Conservation (phyloP, 768 basidiomycete species). For the Dacryopinax primogenitus region DNA sequence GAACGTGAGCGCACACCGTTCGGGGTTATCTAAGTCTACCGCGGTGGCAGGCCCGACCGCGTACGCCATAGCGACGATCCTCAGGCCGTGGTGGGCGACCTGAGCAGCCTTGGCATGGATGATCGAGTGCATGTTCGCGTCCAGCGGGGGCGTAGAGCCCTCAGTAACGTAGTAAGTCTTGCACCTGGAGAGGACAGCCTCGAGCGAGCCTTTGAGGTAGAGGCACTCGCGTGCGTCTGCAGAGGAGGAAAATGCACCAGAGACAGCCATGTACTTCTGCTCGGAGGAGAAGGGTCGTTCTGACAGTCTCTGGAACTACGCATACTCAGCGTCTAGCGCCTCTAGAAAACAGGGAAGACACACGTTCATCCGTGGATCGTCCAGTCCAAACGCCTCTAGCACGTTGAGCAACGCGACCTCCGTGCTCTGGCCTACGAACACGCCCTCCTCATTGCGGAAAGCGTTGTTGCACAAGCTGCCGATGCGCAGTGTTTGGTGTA, state of each 20-base stretch:
- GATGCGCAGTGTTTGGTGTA: constrained; percentile 63
- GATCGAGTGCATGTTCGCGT: constrained; percentile 49
- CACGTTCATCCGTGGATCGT: constrained; percentile 57
- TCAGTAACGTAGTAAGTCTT: constrained; percentile 82
- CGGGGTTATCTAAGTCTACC: constrained; percentile 14
- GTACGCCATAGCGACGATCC: constrained; percentile 87
- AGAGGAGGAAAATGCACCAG: constrained; percentile 45
- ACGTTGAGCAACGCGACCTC: constrained; percentile 86
- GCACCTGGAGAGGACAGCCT: constrained; percentile 73
- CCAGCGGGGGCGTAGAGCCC: constrained; percentile 71
- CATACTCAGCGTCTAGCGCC: not conserved
- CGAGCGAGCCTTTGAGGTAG: constrained; percentile 88
- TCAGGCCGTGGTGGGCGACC: constrained; percentile 61
- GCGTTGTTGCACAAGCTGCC: constrained; percentile 89
- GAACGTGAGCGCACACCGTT: constrained; percentile 46
- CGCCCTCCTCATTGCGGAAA: constrained; percentile 55
- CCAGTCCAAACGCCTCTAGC: constrained; percentile 47
- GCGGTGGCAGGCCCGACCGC: constrained; percentile 46
- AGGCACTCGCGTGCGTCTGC: constrained; percentile 53
- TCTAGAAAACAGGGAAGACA: constrained; percentile 21
- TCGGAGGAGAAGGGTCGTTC: constrained; percentile 92
- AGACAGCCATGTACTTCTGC: constrained; percentile 84
- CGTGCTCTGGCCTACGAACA: constrained; percentile 75
- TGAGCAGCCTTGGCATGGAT: constrained; percentile 59
- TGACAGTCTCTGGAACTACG: constrained; percentile 57